Evolutionary conservation across 768 basidiomycete genomes (phyloP), one percentile per base, ranked within the genome.

Genomic region (Asterophora parasitica): DNA sequence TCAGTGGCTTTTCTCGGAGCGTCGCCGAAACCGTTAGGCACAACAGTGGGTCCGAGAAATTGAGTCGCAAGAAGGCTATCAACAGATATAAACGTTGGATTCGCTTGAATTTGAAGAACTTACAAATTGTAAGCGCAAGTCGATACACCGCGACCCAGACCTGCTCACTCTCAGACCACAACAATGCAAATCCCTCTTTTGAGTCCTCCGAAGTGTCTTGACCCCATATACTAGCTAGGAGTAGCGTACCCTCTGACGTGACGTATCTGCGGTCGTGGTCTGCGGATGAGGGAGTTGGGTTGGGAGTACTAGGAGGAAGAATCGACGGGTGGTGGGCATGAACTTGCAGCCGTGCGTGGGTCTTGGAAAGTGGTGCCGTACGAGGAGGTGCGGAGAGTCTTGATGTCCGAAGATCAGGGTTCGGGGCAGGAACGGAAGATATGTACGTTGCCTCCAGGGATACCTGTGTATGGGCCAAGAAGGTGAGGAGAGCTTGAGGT

Each of bases 1-100:
- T 64, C 5, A 88, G 61, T 0, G 84, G 78, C 57, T 82, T 88
- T 17, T 94, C 90, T 41, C 92, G 79, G n/a, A 95, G 69, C 0
- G 92, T 96, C n/a, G 83, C 76, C 2, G 88, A 91, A 3, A 84
- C 75, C 0, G 92, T 96, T 23, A 96, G 65, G 58, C 86, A 92
- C 20, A 96, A 75, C 9, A 95, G 64, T 8, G 92, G 92, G 50
- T 92, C 81, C 2, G 70, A 58, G 40, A 85, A 78, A 28, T 75
- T 71, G 12, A 91, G 79, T 27, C 82, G 77, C 23, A 92, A 65
- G 61, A 85, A 93, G 0, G 87, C 91, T 93, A 54, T 5, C 31
- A 50, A 50, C 38, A 54, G 42, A 47, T 50, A 47, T 44, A 26
- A 44, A 31, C 15, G 20, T 42, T 10, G 26, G 15, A 13, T 45